Evolutionary conservation across 129 eudicot species (phyloP), one percentile per base, ranked within the genome.

Genomic region (Apium graveolens): DNA sequence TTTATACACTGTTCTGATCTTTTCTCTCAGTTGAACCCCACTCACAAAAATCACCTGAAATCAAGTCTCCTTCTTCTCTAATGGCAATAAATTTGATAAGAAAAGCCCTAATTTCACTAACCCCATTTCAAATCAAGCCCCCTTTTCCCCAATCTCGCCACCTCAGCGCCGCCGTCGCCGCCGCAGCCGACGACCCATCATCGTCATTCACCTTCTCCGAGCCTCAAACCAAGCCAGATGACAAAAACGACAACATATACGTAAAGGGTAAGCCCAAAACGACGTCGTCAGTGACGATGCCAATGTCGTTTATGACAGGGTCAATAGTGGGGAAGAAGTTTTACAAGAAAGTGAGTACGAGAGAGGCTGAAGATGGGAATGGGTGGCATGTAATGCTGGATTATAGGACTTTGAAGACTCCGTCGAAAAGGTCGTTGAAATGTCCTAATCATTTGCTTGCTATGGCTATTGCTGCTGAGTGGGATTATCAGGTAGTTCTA

Each of bases 221-320:
- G 11, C 76, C 88, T 17, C 84, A 84, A 16, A 53, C 21, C n/a
- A 20, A 34, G 46, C 63, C 74, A 24, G 55, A 70, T 21, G 55
- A 70, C 14, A 46, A 38, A 24, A 76, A 45, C 12, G 89, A 87
- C 34, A 80, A 77, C 1, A 86, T 93, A 14, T 77, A 78, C 80
- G 60, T 93, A 51, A 93, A 89, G 70, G 84, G 85, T 11, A 5
- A n/a, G 68, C 83, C 84, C 10, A 81, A 86, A 37, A 70, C 78
- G 66, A 21, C 96, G 26, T 85, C 87, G 14, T 87, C 94, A 38
- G 99, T 92, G 81, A 88, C 90, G 13, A 96, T 96, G 97, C 99
- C 99, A 26, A 92, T 86, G 95, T 96, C 99, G n/a, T 96, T 87
- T 84, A 89, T 96, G 99, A 96, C 99, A 1, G 99, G 97, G 27